phyloP scores from a whole-genome alignment of 1,284 basidiomycete genomes.

The Cronartium quercuum region DNA sequence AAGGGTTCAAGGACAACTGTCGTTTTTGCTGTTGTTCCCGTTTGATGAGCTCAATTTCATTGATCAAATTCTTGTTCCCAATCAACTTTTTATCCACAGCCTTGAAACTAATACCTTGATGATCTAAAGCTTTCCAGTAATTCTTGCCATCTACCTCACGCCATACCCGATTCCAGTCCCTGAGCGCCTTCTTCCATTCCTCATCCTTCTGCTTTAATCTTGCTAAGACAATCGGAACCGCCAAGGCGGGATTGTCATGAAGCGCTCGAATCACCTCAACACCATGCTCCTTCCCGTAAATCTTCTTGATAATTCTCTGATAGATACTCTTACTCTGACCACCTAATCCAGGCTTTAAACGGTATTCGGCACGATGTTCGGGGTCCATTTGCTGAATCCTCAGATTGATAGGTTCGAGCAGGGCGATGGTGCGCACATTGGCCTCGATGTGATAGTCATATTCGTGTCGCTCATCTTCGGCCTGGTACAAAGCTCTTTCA shows the following conservation, averaged over 20 bases:
- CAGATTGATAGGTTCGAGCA: slow-evolving; percentile 80
- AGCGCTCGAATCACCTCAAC: slow-evolving; percentile 80
- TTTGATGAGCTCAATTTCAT: slow-evolving; percentile 75
- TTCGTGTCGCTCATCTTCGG: slow-evolving; percentile 97
- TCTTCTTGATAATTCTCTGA: slow-evolving; percentile 86
- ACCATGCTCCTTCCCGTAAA: slow-evolving; percentile 80
- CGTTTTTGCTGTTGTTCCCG: slow-evolving; percentile 66
- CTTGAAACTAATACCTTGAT: slow-evolving; percentile 93
- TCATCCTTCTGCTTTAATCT: slow-evolving; percentile 92
- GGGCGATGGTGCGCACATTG: slow-evolving; percentile 79
- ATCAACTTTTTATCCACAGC: slow-evolving; percentile 92
- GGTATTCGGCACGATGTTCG: slow-evolving; percentile 78
- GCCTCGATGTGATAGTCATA: slow-evolving; percentile 96
- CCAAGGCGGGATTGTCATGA: slow-evolving; percentile 83
- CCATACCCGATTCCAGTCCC: slow-evolving; percentile 97
- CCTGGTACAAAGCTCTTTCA: slow-evolving; percentile 91
- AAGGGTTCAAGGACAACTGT: slow-evolving; percentile 29
- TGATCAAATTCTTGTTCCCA: slow-evolving; percentile 79
- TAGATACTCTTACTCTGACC: slow-evolving; percentile 83
- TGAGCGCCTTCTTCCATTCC: slow-evolving; percentile 89
- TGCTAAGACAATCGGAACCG: slow-evolving; percentile 84
- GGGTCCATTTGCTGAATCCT: slow-evolving; percentile 83
- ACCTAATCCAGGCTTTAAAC: slow-evolving; percentile 79
- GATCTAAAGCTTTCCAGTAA: slow-evolving; percentile 94
- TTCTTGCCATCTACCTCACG: slow-evolving; percentile 93